Evolutionary conservation across 2,329 filamentous ascomycete species (phyloP).

Genomic region (Curvularia hawaiiensis): DNA sequence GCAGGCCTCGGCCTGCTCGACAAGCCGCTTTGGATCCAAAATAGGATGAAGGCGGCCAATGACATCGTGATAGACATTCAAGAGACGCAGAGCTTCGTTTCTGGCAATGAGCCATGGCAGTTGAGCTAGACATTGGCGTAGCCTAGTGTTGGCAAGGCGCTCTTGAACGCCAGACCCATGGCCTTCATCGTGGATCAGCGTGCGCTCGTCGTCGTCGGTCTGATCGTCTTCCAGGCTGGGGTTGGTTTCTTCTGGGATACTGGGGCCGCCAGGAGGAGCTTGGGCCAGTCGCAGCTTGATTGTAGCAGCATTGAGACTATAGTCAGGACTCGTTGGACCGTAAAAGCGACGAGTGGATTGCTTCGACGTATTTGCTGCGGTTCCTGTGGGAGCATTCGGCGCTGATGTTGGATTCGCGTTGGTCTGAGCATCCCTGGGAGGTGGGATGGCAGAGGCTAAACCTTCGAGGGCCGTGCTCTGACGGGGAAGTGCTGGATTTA

Average conservation of each 20-base stretch:
- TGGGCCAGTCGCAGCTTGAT: slow-evolving; percentile 1
- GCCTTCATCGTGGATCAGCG: background rate
- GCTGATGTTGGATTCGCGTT: background rate
- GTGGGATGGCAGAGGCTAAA: background rate
- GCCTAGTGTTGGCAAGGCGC: background rate
- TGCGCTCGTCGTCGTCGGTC: background rate
- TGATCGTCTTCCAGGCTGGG: background rate
- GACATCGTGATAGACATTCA: background rate
- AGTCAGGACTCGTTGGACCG: background rate
- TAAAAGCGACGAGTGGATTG: slow-evolving; percentile 2
- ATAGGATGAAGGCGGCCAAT: slow-evolving; percentile 1
- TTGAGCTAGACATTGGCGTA: slow-evolving; percentile 1
- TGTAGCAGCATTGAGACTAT: slow-evolving; percentile 1
- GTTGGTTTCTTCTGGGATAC: background rate
- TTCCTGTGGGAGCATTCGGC: background rate
- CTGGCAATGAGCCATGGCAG: background rate
- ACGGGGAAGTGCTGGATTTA: background rate
- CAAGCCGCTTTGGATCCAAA: slow-evolving; percentile 1
- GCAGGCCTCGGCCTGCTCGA: background rate
- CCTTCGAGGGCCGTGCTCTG: background rate
- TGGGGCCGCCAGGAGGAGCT: background rate
- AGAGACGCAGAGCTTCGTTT: background rate
- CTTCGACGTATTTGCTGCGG: background rate
- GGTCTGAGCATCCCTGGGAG: background rate
- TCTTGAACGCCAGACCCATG: slow-evolving; percentile 1